Evolutionary conservation across 345 rosid genomes (phyloP), one percentile per base, ranked within the genome.

Genomic region (Aquilaria yunnanensis): DNA sequence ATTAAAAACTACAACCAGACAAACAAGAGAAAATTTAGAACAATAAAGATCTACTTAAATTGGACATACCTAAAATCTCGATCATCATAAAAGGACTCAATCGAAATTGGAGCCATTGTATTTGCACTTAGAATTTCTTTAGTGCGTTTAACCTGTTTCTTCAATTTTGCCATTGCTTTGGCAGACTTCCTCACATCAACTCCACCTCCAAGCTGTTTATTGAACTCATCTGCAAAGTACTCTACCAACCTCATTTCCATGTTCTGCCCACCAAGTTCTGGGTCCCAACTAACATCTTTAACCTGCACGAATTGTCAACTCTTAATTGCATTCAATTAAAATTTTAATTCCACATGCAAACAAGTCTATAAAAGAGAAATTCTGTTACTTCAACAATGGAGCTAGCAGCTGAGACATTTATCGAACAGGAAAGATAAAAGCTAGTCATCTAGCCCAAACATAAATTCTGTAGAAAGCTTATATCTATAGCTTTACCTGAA

Each of bases 271-370:
- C 99, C 99, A 55, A 95, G 96, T 75, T 72, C 84, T 8, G 89
- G 69, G 68, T 89, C 94, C 99, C 99, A 95, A 80, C 96, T 95
- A 65, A 95, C 97, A 83, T 95, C 99, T 85, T 87, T 95, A 56
- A 91, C 96, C 97, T 91, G 71, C 59, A 71, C 32, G 55, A 59
- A 72, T 43, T 47, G 55, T 9, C 64, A 31, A 48, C n/a, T 58
- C 61, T 31, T 14, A 30, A 4, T 4, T 32, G 13, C 32, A 51
- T 32, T 60, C 5, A 31, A 31, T 47, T 31, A 31, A 37, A 47
- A 31, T 60, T 11, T 45, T 30, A 29, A 31, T 51, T 60, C 49
- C 30, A 31, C 7, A 37, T 2, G 43, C 7, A 37, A 37, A 0
- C 7, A 37, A 37, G 5, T 37, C 8, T 9, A 37, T 37, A 4